phyloP scores from a whole-genome alignment of 352 stramenopile genomes.

The Globisporangium acanthophoron region DNA sequence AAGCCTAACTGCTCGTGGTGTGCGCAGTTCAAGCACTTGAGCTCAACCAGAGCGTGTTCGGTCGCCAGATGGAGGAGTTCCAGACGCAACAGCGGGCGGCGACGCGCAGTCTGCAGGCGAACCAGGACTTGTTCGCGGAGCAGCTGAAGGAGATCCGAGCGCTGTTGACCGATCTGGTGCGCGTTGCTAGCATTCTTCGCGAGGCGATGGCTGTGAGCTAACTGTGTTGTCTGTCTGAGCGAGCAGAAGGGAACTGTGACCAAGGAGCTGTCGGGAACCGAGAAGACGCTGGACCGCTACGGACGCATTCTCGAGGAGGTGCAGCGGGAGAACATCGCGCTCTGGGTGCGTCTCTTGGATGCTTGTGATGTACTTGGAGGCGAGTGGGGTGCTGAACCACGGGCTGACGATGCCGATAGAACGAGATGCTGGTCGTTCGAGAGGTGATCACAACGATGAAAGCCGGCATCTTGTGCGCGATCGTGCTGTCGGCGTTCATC shows the following conservation, averaged over 20 bases:
- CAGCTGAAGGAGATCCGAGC: conserved; percentile 52
- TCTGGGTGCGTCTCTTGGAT: conserved; percentile 25
- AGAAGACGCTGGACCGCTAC: conserved; percentile 28
- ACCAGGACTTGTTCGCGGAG: conserved; percentile 40
- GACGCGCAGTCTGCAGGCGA: conserved; percentile 34
- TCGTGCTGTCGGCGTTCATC: conserved; percentile 63
- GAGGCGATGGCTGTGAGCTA: neutral
- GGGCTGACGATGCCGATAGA: conserved; percentile 19
- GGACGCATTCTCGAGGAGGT: conserved; percentile 31
- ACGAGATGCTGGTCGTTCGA: conserved; percentile 72
- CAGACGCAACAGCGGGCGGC: conserved; percentile 33
- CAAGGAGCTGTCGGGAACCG: conserved; percentile 24
- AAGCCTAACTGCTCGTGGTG: neutral
- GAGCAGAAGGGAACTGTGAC: conserved; percentile 32
- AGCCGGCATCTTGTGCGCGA: conserved; percentile 66
- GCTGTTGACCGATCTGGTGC: conserved; percentile 45
- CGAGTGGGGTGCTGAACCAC: too few species aligned
- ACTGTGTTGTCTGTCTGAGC: neutral
- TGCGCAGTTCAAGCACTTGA: conserved; percentile 66
- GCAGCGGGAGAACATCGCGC: conserved; percentile 41
- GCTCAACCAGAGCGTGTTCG: conserved; percentile 55
- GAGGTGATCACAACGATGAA: conserved; percentile 88
- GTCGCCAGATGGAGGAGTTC: conserved; percentile 51
- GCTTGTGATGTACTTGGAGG: neutral
- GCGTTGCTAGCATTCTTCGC: neutral